These are phyloP conservation scores for Periconia sp. DNA, from an alignment of 2,329 filamentous ascomycete genomes.

Conservation along the genomic window DNA sequence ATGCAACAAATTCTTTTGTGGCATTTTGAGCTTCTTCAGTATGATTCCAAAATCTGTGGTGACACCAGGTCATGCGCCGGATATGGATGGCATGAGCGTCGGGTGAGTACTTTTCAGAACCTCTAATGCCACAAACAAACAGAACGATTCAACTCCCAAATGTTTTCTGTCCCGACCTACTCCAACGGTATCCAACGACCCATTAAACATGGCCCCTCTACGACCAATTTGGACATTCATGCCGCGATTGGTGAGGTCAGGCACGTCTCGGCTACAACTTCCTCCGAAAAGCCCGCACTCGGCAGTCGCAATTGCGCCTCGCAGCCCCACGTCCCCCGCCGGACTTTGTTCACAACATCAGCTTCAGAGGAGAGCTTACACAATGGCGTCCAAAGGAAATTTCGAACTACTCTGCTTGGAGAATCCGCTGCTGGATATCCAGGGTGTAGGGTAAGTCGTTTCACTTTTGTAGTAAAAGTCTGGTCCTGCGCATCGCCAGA, in stretches of 20 bases:
- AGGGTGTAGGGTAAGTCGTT: slow-evolving; percentile 69
- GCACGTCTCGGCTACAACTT: not conserved
- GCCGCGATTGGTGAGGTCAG: not conserved
- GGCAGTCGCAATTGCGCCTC: slow-evolving; percentile 6
- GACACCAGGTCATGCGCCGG: too few relatives aligned
- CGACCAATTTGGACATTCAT: not conserved
- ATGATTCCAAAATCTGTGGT: too few relatives aligned
- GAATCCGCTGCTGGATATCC: slow-evolving; percentile 98
- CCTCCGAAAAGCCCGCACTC: slow-evolving; percentile 1
- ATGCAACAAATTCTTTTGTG: too few relatives aligned
- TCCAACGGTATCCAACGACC: too few relatives aligned
- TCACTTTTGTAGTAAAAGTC: too few relatives aligned
- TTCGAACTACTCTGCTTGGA: slow-evolving; percentile 92
- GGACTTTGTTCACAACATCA: slow-evolving; percentile 2
- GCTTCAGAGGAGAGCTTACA: slow-evolving; percentile 26
- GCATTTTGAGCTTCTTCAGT: too few relatives aligned
- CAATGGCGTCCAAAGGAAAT: slow-evolving; percentile 77
- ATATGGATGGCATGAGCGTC: too few relatives aligned
- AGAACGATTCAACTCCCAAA: too few relatives aligned
- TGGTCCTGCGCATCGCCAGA: too few relatives aligned
- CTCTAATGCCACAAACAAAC: too few relatives aligned
- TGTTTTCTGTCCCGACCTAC: too few relatives aligned
- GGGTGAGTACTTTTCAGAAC: too few relatives aligned
- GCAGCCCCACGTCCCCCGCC: slow-evolving; percentile 6
- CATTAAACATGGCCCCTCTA: not conserved